Evolutionary conservation across 805 yeast species (phyloP).

Genomic region (Candida odintsovae): DNA sequence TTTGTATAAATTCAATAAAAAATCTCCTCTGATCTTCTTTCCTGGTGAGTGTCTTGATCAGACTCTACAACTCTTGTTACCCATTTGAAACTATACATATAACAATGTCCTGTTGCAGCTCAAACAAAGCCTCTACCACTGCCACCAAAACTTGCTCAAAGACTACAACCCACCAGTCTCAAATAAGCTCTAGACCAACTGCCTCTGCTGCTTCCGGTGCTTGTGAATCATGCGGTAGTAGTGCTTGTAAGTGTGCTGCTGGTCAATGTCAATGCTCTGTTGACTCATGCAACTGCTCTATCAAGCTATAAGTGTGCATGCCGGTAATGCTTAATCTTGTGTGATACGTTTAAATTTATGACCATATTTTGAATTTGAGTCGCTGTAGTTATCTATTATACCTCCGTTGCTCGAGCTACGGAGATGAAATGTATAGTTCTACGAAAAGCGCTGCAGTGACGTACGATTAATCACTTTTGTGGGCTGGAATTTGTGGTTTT

Average conservation of each 20-base stretch:
- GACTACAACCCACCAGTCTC: slow-evolving; percentile 10
- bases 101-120: slow-evolving; percentile 19
- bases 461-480: not conserved
- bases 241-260: slow-evolving; percentile 23
- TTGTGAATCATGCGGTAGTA: slow-evolving; percentile 19
- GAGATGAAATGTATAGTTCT: not conserved
- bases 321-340: not conserved
- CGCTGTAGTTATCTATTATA: not conserved
- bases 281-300: slow-evolving; percentile 18
- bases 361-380: not conserved
- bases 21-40: not conserved
- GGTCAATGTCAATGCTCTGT: slow-evolving; percentile 22
- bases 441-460: too few relatives aligned
- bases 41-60: not conserved
- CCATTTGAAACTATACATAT: not conserved
- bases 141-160: slow-evolving; percentile 4
- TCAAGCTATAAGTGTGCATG: slow-evolving; percentile 14
- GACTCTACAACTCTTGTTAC: not conserved
- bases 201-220: slow-evolving; percentile 14
- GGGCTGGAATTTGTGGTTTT: not conserved
- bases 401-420: too few relatives aligned
- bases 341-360: not conserved
- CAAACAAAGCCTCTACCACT: slow-evolving; percentile 10
- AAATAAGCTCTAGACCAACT: slow-evolving; percentile 17
- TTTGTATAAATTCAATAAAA: not conserved